Evolutionary conservation across 1,284 basidiomycete species (phyloP).

Genomic region (Ustilago nuda): DNA sequence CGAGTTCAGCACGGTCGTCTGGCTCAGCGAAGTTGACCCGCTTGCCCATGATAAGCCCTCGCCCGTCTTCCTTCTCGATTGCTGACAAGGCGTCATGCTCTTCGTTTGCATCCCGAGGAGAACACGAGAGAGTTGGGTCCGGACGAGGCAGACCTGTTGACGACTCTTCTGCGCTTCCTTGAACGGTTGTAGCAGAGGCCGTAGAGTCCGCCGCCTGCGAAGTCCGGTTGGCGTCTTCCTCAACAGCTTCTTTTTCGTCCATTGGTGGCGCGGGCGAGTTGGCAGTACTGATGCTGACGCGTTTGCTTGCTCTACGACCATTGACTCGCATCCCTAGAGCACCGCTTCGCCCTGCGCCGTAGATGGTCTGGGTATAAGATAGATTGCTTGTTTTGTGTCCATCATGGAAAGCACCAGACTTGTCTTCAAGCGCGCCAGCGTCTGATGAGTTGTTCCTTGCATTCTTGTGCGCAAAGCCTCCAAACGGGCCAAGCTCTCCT

Average conservation of each 20-base stretch:
- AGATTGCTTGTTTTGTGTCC: conserved; percentile 23
- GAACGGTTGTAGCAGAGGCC: background rate
- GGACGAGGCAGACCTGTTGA: background rate
- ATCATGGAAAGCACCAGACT: background rate
- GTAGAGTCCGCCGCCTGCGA: background rate
- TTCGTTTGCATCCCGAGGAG: background rate
- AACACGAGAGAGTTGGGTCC: conserved; percentile 1
- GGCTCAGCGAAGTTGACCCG: conserved; percentile 36
- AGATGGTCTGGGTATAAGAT: conserved; percentile 60
- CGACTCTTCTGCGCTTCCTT: background rate
- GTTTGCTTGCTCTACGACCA: conserved; percentile 46
- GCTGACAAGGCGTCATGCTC: background rate
- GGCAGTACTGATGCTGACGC: conserved; percentile 35
- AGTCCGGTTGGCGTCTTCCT: background rate
- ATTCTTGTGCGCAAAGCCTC: conserved; percentile 12
- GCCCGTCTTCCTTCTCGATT: background rate
- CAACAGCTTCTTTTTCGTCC: background rate
- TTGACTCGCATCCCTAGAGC: conserved; percentile 60
- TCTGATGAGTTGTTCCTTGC: background rate
- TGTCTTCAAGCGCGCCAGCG: background rate
- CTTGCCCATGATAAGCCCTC: conserved; percentile 28
- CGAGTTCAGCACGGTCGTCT: background rate
- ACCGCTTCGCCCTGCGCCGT: conserved; percentile 54
- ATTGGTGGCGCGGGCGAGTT: conserved; percentile 14
- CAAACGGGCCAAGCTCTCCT: conserved; percentile 22